Evolutionary conservation across 371 early-diverging fungal genomes (phyloP), one percentile per base, ranked within the genome.

Genomic region (Mucor sp.): DNA sequence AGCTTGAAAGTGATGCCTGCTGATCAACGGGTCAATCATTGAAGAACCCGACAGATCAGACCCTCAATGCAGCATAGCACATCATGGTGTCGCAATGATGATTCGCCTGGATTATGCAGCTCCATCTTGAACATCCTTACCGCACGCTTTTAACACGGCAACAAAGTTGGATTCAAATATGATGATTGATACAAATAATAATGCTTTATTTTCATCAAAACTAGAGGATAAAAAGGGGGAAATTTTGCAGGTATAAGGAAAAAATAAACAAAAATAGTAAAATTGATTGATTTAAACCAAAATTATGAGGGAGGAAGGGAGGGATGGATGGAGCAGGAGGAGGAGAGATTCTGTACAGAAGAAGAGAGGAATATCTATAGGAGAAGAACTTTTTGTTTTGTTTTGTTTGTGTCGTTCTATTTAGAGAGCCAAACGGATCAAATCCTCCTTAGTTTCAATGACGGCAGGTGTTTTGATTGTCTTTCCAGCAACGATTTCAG

Each of bases 401-500:
- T 27, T 56, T 27, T 32, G 19, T 56, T 8, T 56, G 15, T 28
- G 27, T 32, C 4, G 32, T 56, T 32, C 12, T 32, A 53, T 58
- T 70, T 75, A 75, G 19, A 68, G 50, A 39, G 74, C 61, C 14
- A 71, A 72, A 69, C 76, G 76, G 56, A 80, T 74, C 58, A 85
- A 66, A 59, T 85, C 85, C 60, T 74, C 76, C 58, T 65, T 65
- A 15, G 82, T 82, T 57, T 79, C 76, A 63, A 85, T 81, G 43
- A 81, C 50, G 48, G 80, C 78, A 57, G 85, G 84, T 33, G 75
- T 64, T 1, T 67, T 65, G 62, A 86, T 75, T 8, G 86, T 85
- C 67, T 82, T 87, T 60, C 94, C 95, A 53, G 75, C 60, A 74
- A 85, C 85, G 30, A 61, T 64, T 64, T 95, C 93, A 48, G 43